Conservation (phyloP, 2,329 filamentous ascomycete genomes). For the Xylariaceae sp. region DNA sequence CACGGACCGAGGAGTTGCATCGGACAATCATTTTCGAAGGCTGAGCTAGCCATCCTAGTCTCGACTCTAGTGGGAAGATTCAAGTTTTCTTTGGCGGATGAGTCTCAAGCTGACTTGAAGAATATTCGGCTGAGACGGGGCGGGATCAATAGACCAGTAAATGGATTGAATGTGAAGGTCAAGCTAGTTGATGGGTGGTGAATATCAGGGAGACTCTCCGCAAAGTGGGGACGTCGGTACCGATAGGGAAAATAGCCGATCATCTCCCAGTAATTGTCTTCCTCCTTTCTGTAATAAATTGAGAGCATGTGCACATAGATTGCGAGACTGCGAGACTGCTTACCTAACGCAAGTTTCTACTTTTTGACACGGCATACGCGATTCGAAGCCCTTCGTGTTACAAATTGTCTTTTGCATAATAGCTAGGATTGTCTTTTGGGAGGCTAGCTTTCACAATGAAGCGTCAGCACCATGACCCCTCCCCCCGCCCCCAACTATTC, state of each 20-base stretch:
- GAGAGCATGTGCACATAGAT: neutral
- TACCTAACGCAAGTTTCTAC: neutral
- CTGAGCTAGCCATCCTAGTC: slow-evolving; percentile 15
- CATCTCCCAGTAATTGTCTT: neutral
- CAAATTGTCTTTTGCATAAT: no score
- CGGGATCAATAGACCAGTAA: slow-evolving; percentile 13
- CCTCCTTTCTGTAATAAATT: neutral
- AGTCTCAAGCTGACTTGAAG: slow-evolving; percentile 7
- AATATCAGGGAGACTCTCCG: no score
- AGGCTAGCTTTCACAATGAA: no score
- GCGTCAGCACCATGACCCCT: no score
- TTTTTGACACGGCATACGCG: no score
- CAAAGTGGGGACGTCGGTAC: no score
- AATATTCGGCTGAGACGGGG: slow-evolving; percentile 14
- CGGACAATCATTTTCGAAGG: slow-evolving; percentile 16
- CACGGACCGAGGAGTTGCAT: slow-evolving; percentile 19
- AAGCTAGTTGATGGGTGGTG: slow-evolving; percentile 12
- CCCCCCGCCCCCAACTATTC: no score
- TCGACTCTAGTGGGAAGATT: slow-evolving; percentile 15
- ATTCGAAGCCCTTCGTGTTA: no score
- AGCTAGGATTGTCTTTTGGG: no score
- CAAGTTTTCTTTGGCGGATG: slow-evolving; percentile 13
- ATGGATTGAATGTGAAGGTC: slow-evolving; percentile 12
- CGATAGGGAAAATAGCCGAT: neutral
- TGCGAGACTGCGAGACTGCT: neutral